Percentiles rank a stretch among this genome's conserved stretches.
phyloP scores from a whole-genome alignment of 805 yeast species.

The Kuraishia ogatae region DNA sequence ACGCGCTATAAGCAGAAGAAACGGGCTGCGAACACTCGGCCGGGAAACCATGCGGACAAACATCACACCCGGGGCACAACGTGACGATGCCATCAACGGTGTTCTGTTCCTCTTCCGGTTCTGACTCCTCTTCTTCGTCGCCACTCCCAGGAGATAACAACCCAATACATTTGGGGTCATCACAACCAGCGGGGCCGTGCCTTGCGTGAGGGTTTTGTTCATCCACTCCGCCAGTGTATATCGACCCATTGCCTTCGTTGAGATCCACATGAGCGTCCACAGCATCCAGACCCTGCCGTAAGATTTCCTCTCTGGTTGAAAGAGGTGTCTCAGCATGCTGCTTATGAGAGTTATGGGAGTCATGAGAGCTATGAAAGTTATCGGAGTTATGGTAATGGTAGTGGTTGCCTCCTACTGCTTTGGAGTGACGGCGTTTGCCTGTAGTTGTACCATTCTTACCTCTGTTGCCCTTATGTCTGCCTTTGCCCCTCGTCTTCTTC shows the following conservation, averaged over 20 bases:
- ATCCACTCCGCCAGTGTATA: neutral
- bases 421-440: neutral
- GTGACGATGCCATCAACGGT: neutral
- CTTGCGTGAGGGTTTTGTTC: neutral
- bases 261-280: neutral
- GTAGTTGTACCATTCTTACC: slow-evolving; percentile 13
- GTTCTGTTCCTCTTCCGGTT: neutral
- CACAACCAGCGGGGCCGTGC: neutral
- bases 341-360: too few relatives aligned
- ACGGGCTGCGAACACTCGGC: neutral
- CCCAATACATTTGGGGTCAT: neutral
- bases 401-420: neutral
- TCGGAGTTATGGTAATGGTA: too few relatives aligned
- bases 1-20: slow-evolving; percentile 8
- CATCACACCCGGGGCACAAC: neutral
- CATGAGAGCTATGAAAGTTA: too few relatives aligned
- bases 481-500: slow-evolving; percentile 13
- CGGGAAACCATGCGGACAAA: neutral
- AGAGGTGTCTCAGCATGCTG: neutral
- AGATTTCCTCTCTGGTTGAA: neutral
- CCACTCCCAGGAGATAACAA: slow-evolving; percentile 9
- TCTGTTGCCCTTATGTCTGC: neutral
- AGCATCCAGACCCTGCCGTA: neutral
- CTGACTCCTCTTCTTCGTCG: slow-evolving; percentile 10
- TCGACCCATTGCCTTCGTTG: neutral